phyloP scores from a whole-genome alignment of 1,284 basidiomycete genomes.

The Rhodotorula sp. region DNA sequence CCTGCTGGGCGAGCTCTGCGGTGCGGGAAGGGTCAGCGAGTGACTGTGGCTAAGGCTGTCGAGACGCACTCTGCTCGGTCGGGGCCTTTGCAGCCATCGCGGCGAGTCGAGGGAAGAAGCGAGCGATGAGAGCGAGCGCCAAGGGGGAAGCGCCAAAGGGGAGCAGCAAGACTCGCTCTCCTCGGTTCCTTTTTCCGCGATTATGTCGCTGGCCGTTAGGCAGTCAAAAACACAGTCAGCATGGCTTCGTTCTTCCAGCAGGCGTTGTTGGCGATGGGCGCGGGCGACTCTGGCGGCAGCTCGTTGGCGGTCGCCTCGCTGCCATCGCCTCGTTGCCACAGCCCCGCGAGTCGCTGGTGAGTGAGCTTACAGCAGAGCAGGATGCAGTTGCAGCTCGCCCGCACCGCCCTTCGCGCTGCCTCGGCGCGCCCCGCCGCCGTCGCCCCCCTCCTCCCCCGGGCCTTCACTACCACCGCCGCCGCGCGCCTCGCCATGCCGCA shows the following conservation, averaged over 20 bases:
- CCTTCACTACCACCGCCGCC: neutral
- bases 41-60: too few species aligned
- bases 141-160: neutral
- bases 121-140: neutral
- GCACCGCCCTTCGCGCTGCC: neutral
- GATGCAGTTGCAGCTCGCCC: neutral
- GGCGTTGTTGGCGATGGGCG: neutral
- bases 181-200: neutral
- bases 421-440: neutral
- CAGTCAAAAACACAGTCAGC: too few species aligned
- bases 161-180: neutral
- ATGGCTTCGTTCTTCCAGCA: too few species aligned
- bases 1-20: constrained; percentile 22
- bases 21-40: neutral
- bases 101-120: neutral
- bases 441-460: neutral
- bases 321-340: neutral
- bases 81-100: neutral
- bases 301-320: neutral
- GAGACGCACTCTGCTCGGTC: constrained; percentile 14
- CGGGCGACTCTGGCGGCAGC: neutral
- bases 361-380: too few species aligned
- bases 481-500: constrained; percentile 27
- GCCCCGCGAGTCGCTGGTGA: neutral
- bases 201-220: too few species aligned